phyloP scores from a whole-genome alignment of 139 green algal genomes.

The Volvox africanus region DNA sequence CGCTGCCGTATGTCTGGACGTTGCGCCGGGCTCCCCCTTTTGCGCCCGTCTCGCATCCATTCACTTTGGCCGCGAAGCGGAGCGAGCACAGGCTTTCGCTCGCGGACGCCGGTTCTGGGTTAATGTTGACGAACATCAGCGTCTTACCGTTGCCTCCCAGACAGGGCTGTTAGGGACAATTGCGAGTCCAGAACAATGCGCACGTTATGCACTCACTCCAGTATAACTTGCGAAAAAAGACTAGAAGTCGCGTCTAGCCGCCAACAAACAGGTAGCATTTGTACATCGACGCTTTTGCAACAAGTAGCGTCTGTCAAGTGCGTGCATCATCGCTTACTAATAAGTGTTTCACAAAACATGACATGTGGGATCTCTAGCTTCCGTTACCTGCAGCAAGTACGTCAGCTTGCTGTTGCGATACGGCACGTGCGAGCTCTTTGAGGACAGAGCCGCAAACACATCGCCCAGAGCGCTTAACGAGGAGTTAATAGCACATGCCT shows the following conservation, averaged over 20 bases:
- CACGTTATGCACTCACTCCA: too few relatives aligned
- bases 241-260: too few relatives aligned
- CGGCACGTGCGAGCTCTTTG: constrained; percentile 83
- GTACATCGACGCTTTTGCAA: too few relatives aligned
- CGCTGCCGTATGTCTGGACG: not conserved
- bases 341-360: too few relatives aligned
- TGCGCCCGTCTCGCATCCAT: constrained; percentile 85
- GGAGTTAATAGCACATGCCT: constrained; percentile 97
- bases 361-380: too few relatives aligned
- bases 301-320: too few relatives aligned
- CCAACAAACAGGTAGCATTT: too few relatives aligned
- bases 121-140: constrained; percentile 97
- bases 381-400: constrained; percentile 90
- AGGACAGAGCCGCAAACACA: constrained; percentile 86
- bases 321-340: too few relatives aligned
- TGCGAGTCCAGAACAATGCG: too few relatives aligned
- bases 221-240: too few relatives aligned
- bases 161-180: constrained; percentile 75
- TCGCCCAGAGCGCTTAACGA: constrained; percentile 87
- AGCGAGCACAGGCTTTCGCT: constrained; percentile 90
- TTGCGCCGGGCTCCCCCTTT: constrained; percentile 81
- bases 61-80: constrained; percentile 90
- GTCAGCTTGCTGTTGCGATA: constrained; percentile 98
- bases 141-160: constrained; percentile 92
- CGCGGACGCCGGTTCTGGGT: constrained; percentile 83